Evolutionary conservation across 805 yeast genomes (phyloP).

Genomic region (Spathaspora hagerdaliae): DNA sequence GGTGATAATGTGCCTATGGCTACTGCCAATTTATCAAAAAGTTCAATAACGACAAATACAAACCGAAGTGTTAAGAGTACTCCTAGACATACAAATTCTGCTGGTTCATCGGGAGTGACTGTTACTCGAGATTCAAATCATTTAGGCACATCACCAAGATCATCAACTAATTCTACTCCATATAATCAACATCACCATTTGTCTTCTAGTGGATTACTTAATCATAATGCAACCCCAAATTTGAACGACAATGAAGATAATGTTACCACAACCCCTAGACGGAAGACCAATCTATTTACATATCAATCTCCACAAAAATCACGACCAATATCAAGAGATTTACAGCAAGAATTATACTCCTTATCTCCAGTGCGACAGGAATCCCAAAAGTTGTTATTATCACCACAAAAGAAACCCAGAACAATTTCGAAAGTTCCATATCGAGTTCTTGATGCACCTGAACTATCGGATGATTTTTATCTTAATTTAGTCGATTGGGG

Average conservation of each 20-base stretch:
- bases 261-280: conserved; percentile 39
- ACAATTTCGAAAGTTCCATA: conserved; percentile 83
- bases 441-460: conserved; percentile 94
- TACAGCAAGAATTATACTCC: conserved; percentile 73
- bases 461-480: conserved; percentile 89
- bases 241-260: neutral
- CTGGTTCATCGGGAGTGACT: neutral
- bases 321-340: conserved; percentile 58
- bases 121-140: neutral
- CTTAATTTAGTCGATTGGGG: conserved; percentile 96
- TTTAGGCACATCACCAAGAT: conserved; percentile 5
- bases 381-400: conserved; percentile 70
- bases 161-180: conserved; percentile 8
- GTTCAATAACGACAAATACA: neutral
- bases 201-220: neutral
- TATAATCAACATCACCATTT: neutral
- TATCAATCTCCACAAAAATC: conserved; percentile 66
- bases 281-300: conserved; percentile 60
- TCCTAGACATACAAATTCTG: neutral
- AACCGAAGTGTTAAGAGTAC: neutral
- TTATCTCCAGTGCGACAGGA: conserved; percentile 87
- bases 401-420: conserved; percentile 79
- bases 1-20: conserved; percentile 75
- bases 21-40: conserved; percentile 26
- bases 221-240: neutral